Evolutionary conservation across 805 yeast genomes (phyloP).

Genomic region (Ogataea degrootiae): DNA sequence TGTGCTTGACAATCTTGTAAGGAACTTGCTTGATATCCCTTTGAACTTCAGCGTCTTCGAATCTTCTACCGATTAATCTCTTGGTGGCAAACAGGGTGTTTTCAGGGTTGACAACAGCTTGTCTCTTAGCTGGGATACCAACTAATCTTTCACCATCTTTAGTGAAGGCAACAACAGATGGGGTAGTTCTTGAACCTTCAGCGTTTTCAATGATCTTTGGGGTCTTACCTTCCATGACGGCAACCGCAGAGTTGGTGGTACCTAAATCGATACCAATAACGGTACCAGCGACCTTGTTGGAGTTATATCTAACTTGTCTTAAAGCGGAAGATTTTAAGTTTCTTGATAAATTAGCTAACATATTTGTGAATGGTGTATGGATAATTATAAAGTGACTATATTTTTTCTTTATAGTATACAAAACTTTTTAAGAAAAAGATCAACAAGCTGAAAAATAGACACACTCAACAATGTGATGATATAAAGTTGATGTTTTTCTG

Average conservation of each 20-base stretch:
- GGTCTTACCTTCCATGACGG: constrained; percentile 59
- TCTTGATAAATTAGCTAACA: constrained; percentile 31
- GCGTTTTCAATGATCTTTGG: constrained; percentile 70
- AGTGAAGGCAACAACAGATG: constrained; percentile 68
- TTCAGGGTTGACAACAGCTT: constrained; percentile 67
- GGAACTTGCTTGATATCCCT: constrained; percentile 60
- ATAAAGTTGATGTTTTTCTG: too few relatives aligned
- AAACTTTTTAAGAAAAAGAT: too few relatives aligned
- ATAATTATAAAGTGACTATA: not conserved
- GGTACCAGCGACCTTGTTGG: constrained; percentile 33
- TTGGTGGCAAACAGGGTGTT: constrained; percentile 81
- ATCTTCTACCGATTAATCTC: constrained; percentile 72
- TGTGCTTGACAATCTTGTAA: constrained; percentile 52
- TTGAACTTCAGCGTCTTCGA: constrained; percentile 64
- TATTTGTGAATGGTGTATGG: constrained; percentile 5
- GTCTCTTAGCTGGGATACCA: constrained; percentile 74
- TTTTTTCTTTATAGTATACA: too few relatives aligned
- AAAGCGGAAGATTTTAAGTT: constrained; percentile 26
- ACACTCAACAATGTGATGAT: too few relatives aligned
- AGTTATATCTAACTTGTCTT: constrained; percentile 30
- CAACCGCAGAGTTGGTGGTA: constrained; percentile 84
- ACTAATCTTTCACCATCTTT: constrained; percentile 45
- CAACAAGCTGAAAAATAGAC: too few relatives aligned
- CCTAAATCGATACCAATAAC: constrained; percentile 83
- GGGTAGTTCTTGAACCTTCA: constrained; percentile 77